phyloP scores from a whole-genome alignment of 495 filamentous ascomycete genomes.

The Podospora australis region DNA sequence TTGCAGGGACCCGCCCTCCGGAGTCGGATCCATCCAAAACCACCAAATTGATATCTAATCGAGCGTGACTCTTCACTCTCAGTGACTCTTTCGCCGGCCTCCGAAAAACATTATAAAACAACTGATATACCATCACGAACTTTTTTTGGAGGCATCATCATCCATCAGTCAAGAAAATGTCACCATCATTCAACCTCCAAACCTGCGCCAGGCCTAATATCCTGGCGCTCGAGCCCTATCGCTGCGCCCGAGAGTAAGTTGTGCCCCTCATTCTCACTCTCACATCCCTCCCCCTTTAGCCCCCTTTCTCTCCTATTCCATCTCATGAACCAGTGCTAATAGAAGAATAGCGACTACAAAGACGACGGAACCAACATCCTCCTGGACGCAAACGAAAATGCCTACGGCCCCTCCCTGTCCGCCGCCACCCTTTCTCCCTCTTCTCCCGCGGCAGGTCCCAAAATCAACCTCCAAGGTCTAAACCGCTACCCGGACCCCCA shows the following conservation, averaged over 20 bases:
- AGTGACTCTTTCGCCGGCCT: neutral
- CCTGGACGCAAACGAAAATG: slow-evolving; percentile 97
- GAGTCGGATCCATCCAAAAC: slow-evolving; percentile 19
- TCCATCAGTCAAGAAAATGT: slow-evolving; percentile 25
- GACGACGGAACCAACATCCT: slow-evolving; percentile 95
- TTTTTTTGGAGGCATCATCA: neutral
- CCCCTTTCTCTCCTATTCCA: neutral
- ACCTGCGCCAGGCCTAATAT: slow-evolving; percentile 84
- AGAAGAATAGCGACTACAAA: slow-evolving; percentile 78
- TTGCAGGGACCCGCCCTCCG: slow-evolving; percentile 28
- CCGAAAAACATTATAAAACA: neutral
- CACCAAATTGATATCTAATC: too few relatives aligned
- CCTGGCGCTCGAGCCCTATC: slow-evolving; percentile 72
- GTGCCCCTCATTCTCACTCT: slow-evolving; percentile 14
- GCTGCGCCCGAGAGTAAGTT: slow-evolving; percentile 73
- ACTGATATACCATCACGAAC: too few relatives aligned
- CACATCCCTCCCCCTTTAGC: slow-evolving; percentile 4
- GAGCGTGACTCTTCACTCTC: neutral
- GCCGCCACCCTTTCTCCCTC: slow-evolving; percentile 15
- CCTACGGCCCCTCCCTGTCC: slow-evolving; percentile 68
- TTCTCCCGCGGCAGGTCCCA: slow-evolving; percentile 21
- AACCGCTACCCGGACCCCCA: slow-evolving; percentile 97
- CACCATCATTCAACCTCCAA: slow-evolving; percentile 63
- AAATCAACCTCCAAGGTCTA: slow-evolving; percentile 67
- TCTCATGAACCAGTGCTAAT: too few relatives aligned